Percentiles rank a stretch among this genome's conserved stretches.
Evolutionary conservation across 345 rosid genomes (phyloP).

Genomic region (Anastatica hierochuntica): DNA sequence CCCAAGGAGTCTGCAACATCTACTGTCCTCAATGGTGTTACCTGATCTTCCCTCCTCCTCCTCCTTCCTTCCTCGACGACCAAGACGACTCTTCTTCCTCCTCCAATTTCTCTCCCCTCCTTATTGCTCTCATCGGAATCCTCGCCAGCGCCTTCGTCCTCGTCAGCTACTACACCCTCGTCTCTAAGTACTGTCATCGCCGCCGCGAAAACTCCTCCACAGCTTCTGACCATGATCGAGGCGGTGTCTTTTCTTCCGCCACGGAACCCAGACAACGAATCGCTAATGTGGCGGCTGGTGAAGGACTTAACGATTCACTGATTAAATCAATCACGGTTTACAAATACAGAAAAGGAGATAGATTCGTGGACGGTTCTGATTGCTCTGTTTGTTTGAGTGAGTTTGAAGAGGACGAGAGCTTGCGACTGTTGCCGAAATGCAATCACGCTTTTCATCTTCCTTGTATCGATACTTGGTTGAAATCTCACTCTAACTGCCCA

Average conservation of each 20-base stretch:
- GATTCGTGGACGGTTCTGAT: constrained; percentile 46
- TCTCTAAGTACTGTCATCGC: constrained; percentile 52
- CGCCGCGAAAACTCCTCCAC: constrained; percentile 17
- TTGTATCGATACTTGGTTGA: constrained; percentile 81
- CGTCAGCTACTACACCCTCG: constrained; percentile 61
- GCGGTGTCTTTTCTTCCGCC: not conserved
- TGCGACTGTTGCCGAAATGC: constrained; percentile 62
- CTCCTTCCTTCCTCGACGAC: constrained; percentile 38
- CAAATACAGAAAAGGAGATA: constrained; percentile 45
- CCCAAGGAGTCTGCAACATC: constrained; percentile 64
- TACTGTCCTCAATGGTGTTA: constrained; percentile 90
- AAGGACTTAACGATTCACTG: constrained; percentile 50
- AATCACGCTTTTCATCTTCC: constrained; percentile 80
- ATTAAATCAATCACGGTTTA: constrained; percentile 49
- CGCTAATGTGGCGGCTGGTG: not conserved
- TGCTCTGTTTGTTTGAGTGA: constrained; percentile 76
- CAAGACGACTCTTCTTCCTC: constrained; percentile 30
- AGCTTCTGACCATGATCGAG: not conserved
- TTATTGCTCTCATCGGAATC: constrained; percentile 64
- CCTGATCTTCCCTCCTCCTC: constrained; percentile 68
- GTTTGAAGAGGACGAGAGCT: constrained; percentile 59
- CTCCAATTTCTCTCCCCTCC: constrained; percentile 53
- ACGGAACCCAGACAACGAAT: constrained; percentile 7
- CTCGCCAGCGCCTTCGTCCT: constrained; percentile 59
- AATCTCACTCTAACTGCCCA: constrained; percentile 74